These are phyloP conservation scores for Penicillium rolfsii DNA, from an alignment of 2,329 filamentous ascomycete species.

Conservation along the genomic window DNA sequence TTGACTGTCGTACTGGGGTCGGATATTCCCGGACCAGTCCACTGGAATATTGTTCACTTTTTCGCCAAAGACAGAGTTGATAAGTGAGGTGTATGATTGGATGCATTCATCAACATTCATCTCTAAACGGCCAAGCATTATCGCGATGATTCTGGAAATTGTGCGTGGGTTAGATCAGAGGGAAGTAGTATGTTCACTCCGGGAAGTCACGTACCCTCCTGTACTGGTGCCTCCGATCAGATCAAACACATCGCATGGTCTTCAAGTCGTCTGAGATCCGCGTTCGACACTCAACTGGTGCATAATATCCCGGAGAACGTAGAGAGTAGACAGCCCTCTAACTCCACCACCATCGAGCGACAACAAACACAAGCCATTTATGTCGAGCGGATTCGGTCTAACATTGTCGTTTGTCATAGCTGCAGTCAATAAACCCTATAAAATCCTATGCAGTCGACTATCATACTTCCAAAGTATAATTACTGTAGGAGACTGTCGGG, in stretches of 20 bases:
- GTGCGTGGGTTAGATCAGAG: neutral
- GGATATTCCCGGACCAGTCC: constrained; percentile 16
- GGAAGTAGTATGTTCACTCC: neutral
- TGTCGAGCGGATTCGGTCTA: constrained; percentile 11
- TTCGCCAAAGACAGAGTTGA: constrained; percentile 32
- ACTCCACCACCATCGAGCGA: constrained; percentile 48
- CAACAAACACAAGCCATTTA: constrained; percentile 22
- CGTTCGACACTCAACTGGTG: constrained; percentile 31
- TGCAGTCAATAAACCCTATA: neutral
- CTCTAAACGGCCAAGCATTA: constrained; percentile 44
- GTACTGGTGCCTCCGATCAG: constrained; percentile 28
- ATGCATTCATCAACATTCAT: constrained; percentile 43
- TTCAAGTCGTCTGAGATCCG: constrained; percentile 20
- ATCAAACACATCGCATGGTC: constrained; percentile 28
- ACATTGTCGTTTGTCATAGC: neutral
- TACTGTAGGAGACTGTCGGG: neutral
- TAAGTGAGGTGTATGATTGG: constrained; percentile 33
- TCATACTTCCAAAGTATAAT: neutral
- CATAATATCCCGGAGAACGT: constrained; percentile 44
- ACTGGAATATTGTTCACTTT: constrained; percentile 15
- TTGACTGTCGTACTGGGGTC: constrained; percentile 18
- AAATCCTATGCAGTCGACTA: neutral
- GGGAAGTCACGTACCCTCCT: constrained; percentile 30
- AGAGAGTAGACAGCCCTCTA: constrained; percentile 43
- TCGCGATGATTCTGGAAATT: constrained; percentile 38